Evolutionary conservation across 192 early-diverging fungal genomes (phyloP).

Genomic region (Coemansia sp.): DNA sequence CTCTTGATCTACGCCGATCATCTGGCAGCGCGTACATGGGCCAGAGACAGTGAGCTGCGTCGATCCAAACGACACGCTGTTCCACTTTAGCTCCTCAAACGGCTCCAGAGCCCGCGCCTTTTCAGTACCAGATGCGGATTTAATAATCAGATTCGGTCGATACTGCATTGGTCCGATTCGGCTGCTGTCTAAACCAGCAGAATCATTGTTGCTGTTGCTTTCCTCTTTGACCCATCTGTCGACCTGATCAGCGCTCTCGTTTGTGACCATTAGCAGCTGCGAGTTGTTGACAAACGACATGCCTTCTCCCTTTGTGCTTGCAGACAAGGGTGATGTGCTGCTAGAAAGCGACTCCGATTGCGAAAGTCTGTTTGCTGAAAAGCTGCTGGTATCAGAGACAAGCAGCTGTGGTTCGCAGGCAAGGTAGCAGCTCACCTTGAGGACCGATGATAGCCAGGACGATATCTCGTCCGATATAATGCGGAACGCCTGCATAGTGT

Average conservation of each 20-base stretch:
- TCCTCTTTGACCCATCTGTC: conserved; percentile 56
- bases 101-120: conserved; percentile 34
- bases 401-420: conserved; percentile 45
- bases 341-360: background rate
- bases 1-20: conserved; percentile 72
- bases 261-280: conserved; percentile 68
- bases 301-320: background rate
- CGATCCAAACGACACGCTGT: conserved; percentile 5
- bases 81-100: conserved; percentile 72
- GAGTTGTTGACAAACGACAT: conserved; percentile 72
- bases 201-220: conserved; percentile 4
- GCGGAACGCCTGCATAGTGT: conserved; percentile 21
- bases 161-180: conserved; percentile 54
- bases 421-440: conserved; percentile 50
- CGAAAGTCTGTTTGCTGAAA: background rate
- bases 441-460: conserved; percentile 54
- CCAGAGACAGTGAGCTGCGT: conserved; percentile 44
- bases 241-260: conserved; percentile 59
- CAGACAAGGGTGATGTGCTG: background rate
- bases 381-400: background rate
- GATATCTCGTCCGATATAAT: conserved; percentile 33
- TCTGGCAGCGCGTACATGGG: conserved; percentile 70
- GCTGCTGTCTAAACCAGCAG: too few relatives aligned
- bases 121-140: conserved; percentile 38
- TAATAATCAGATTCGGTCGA: conserved; percentile 70